These are phyloP conservation scores for Sanghuangporus weigelae DNA, from an alignment of 1,284 basidiomycete genomes.

Conservation along the genomic window DNA sequence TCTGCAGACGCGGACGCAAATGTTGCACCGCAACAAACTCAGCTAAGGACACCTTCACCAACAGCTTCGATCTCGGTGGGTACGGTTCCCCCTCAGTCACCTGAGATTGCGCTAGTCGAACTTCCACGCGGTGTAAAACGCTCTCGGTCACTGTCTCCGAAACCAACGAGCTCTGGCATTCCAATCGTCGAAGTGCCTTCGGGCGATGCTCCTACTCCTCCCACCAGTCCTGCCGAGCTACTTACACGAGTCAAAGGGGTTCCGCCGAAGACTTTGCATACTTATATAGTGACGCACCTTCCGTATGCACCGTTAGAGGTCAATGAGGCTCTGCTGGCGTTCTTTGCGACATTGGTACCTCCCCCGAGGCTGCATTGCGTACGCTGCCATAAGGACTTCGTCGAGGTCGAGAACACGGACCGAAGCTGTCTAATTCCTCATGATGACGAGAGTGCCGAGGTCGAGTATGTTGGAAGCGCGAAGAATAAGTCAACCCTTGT, in stretches of 20 bases:
- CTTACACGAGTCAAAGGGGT: constrained; percentile 49
- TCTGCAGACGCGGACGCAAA: constrained; percentile 14
- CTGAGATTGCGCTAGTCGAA: constrained; percentile 25
- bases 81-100: constrained; percentile 29
- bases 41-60: constrained; percentile 49
- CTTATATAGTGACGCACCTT: constrained; percentile 53
- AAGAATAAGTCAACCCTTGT: constrained; percentile 21
- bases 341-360: constrained; percentile 54
- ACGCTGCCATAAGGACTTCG: constrained; percentile 62
- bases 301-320: constrained; percentile 23
- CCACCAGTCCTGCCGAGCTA: constrained; percentile 35
- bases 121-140: constrained; percentile 23
- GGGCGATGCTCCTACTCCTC: constrained; percentile 14
- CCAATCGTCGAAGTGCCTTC: not conserved
- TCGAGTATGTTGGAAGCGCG: constrained; percentile 36
- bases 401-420: constrained; percentile 53
- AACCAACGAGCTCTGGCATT: constrained; percentile 12
- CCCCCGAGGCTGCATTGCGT: constrained; percentile 67
- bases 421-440: constrained; percentile 49
- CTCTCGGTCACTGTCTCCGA: constrained; percentile 21
- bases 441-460: constrained; percentile 50
- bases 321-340: constrained; percentile 41
- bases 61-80: constrained; percentile 28
- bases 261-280: constrained; percentile 60
- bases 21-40: constrained; percentile 17